phyloP scores from a whole-genome alignment of 2,329 filamentous ascomycete species.

The Juglanconis oblonga region DNA sequence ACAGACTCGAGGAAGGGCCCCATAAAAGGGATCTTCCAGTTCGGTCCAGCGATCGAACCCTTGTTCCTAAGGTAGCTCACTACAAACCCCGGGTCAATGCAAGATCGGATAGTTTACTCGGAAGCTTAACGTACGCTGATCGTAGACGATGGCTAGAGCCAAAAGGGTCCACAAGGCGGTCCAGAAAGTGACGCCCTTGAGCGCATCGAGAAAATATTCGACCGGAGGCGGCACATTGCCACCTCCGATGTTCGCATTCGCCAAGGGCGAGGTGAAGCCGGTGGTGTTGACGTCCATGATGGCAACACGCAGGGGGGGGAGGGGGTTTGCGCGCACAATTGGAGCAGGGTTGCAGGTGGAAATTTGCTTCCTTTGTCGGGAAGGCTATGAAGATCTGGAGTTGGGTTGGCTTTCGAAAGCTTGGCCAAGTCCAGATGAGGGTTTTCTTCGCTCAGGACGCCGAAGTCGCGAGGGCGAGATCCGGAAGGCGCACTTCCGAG shows the following conservation, averaged over 20 bases:
- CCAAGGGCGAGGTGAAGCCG: constrained; percentile 64
- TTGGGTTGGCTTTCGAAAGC: background rate
- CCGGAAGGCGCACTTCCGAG: background rate
- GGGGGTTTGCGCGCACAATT: no score
- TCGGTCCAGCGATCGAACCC: constrained; percentile 70
- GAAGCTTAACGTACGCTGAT: constrained; percentile 69
- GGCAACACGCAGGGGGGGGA: no score
- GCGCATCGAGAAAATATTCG: constrained; percentile 51
- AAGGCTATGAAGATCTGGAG: no score
- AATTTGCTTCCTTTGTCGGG: no score
- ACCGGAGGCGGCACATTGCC: constrained; percentile 54
- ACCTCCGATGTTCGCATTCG: constrained; percentile 52
- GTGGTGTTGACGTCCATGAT: constrained; percentile 61
- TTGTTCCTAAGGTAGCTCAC: constrained; percentile 74
- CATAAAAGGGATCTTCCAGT: constrained; percentile 80
- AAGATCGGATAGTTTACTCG: background rate
- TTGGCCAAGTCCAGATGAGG: background rate
- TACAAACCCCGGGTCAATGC: constrained; percentile 33
- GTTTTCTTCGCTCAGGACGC: no score
- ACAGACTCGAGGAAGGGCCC: constrained; percentile 94
- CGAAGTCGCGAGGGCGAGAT: no score
- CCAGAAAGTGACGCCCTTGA: constrained; percentile 56
- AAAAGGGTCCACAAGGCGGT: constrained; percentile 70
- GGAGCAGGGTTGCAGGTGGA: no score
- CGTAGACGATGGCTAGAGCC: constrained; percentile 72